A percentile compares a stretch with the other conserved stretches of the same genome.
Evolutionary conservation across 176 grass and related monocot species (phyloP).

Genomic region (Musa troglodytarum): DNA sequence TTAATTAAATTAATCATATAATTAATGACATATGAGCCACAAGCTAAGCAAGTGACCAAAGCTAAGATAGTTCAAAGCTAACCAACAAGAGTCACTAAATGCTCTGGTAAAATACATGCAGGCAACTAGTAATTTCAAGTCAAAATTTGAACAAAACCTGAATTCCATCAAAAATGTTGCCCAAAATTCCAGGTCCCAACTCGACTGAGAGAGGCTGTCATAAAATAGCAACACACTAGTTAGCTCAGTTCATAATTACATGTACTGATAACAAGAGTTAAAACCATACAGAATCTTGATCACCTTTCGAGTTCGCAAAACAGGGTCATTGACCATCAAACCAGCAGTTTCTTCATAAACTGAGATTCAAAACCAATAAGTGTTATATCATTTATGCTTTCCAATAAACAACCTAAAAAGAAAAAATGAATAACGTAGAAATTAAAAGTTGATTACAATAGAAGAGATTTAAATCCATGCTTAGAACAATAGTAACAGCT

Average conservation of each 20-base stretch:
- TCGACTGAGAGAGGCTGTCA: constrained; percentile 72
- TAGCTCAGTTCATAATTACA: background rate
- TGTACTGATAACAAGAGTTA: background rate
- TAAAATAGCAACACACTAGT: constrained; percentile 10
- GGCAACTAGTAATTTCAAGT: background rate
- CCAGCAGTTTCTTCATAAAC: constrained; percentile 91
- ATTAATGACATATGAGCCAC: no score
- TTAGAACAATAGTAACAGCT: background rate
- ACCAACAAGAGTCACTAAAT: background rate
- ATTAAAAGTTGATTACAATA: background rate
- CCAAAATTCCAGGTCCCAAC: constrained; percentile 74
- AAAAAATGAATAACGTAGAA: background rate
- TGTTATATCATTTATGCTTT: background rate
- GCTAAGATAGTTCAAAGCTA: no score
- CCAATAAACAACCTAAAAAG: background rate
- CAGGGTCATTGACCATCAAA: constrained; percentile 71
- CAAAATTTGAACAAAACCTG: constrained; percentile 36
- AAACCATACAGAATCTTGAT: background rate
- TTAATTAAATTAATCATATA: no score
- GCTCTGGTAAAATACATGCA: background rate
- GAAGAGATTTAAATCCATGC: background rate
- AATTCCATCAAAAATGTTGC: constrained; percentile 96
- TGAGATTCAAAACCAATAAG: constrained; percentile 21
- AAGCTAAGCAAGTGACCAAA: no score
- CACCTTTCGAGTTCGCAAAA: constrained; percentile 70